Percentiles rank a stretch among this genome's conserved stretches.
These are phyloP conservation scores for Pyrenochaeta sp. DNA, from an alignment of 2,329 filamentous ascomycete genomes.

Conservation along the genomic window DNA sequence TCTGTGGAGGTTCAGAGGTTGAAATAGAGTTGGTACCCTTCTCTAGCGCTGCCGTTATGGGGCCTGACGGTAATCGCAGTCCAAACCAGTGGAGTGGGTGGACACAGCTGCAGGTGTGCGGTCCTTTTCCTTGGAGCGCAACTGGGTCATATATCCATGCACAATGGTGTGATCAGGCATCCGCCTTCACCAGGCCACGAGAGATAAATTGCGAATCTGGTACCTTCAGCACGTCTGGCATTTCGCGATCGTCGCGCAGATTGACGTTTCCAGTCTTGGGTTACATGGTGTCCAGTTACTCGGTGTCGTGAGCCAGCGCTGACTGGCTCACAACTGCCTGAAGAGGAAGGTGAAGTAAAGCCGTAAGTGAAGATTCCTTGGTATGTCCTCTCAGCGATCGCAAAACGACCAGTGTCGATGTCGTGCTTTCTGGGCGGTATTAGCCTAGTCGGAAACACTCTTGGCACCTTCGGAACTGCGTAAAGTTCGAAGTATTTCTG, in stretches of 20 bases:
- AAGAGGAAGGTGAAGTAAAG: constrained; percentile 38
- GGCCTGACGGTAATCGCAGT: not conserved
- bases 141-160: constrained; percentile 23
- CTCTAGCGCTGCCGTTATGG: constrained; percentile 6
- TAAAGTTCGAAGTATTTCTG: constrained; percentile 1
- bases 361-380: constrained; percentile 24
- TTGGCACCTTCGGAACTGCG: constrained; percentile 12
- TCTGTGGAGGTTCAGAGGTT: constrained; percentile 7
- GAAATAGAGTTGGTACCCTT: constrained; percentile 16
- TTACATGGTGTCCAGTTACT: constrained; percentile 25
- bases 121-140: constrained; percentile 7
- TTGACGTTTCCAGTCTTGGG: constrained; percentile 35
- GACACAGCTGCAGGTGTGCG: constrained; percentile 16
- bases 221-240: constrained; percentile 7
- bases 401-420: constrained; percentile 24
- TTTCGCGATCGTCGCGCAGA: constrained; percentile 35
- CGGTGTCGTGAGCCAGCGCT: constrained; percentile 11
- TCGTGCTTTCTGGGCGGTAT: constrained; percentile 36
- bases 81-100: constrained; percentile 2
- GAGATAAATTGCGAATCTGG: constrained; percentile 9
- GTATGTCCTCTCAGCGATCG: constrained; percentile 23
- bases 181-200: constrained; percentile 7
- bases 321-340: constrained; percentile 17
- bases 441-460: constrained; percentile 15
- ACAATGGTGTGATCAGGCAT: constrained; percentile 22